Conservation (phyloP, 2,329 filamentous ascomycete species). For the Cladosporium sphaerospermum region DNA sequence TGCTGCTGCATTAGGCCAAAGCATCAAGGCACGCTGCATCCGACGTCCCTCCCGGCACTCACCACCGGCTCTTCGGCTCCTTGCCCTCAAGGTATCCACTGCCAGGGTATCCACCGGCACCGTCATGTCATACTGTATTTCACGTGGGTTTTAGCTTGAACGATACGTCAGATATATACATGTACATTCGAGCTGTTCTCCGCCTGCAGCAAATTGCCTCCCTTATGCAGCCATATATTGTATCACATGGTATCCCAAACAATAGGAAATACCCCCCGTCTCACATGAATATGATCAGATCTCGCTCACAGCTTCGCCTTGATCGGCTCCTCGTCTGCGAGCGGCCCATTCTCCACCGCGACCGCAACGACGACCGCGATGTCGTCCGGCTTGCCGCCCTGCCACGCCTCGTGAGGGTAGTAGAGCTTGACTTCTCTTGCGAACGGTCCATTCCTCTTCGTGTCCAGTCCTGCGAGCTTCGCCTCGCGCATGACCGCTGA, state of each 20-base stretch:
- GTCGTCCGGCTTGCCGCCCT: slow-evolving; percentile 91
- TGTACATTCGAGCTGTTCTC: not conserved
- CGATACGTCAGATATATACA: not conserved
- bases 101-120: too few species aligned
- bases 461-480: slow-evolving; percentile 76
- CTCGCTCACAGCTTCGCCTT: slow-evolving; percentile 27
- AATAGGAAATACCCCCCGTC: not conserved
- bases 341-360: slow-evolving; percentile 57
- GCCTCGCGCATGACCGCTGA: slow-evolving; percentile 73
- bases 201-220: not conserved
- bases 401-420: slow-evolving; percentile 80
- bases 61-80: too few species aligned
- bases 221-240: not conserved
- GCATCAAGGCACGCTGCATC: too few species aligned
- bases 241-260: not conserved
- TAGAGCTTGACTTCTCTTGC: slow-evolving; percentile 87
- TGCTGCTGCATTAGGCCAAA: too few species aligned
- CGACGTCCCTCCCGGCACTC: too few species aligned
- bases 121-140: too few species aligned
- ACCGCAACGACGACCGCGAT: slow-evolving; percentile 81
- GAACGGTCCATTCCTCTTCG: slow-evolving; percentile 81
- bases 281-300: not conserved
- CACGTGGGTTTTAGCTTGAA: too few species aligned
- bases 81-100: too few species aligned
- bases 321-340: slow-evolving; percentile 18